Conservation (phyloP, 1,284 basidiomycete genomes). For the Moesziomyces globuligerus region DNA sequence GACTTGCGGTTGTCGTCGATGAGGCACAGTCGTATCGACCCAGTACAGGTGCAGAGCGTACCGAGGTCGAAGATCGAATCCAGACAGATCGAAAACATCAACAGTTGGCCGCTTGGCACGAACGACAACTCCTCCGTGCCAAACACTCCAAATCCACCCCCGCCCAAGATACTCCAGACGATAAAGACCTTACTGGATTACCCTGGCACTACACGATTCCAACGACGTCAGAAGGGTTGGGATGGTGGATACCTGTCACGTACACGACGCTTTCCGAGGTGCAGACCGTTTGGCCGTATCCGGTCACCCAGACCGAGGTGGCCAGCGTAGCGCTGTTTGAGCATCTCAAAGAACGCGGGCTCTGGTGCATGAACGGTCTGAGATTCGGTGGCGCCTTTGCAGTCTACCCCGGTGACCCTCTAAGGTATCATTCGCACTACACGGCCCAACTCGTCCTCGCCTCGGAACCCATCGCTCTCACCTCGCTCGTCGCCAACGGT, state of each 20-base stretch:
- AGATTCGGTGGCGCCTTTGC: conserved; percentile 96
- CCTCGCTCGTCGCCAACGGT: conserved; percentile 88
- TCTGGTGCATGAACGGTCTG: conserved; percentile 77
- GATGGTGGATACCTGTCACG: conserved; percentile 43
- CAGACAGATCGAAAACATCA: conserved; percentile 69
- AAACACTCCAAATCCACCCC: conserved; percentile 44
- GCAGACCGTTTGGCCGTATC: conserved; percentile 79
- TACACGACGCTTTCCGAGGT: conserved; percentile 75
- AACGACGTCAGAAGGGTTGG: conserved; percentile 18
- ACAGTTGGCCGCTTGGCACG: conserved; percentile 69
- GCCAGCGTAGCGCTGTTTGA: conserved; percentile 83
- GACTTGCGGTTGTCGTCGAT: conserved; percentile 69
- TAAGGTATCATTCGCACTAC: conserved; percentile 97
- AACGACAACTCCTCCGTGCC: conserved; percentile 68
- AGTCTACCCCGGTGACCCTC: conserved; percentile 94
- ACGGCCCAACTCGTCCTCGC: conserved; percentile 71
- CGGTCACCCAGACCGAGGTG: conserved; percentile 74
- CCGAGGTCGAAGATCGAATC: conserved; percentile 54
- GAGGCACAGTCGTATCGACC: conserved; percentile 18
- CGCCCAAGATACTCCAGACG: conserved; percentile 9
- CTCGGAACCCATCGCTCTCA: conserved; percentile 2
- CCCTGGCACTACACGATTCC: conserved; percentile 43
- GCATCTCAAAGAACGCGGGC: conserved; percentile 72
- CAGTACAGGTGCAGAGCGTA: background rate
- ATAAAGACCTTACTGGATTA: background rate